Base-by-base conservation (phyloP, 805 yeast species). In the Ogataea pignaliae region DNA sequence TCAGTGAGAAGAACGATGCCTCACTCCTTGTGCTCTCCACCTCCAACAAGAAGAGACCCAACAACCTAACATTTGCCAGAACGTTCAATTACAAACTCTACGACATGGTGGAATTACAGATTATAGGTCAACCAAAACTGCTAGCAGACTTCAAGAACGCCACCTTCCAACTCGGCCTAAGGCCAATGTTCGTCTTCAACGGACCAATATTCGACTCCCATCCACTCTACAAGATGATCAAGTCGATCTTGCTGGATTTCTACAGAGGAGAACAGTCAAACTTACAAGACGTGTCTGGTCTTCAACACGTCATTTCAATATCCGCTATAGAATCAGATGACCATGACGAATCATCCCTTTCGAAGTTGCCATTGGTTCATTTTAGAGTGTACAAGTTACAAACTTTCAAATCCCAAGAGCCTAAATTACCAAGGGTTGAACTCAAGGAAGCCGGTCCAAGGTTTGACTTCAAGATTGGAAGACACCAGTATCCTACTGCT, bases 381-480 rank as follows among this genome's bases (percentile, higher is more conserved):
- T 91, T 93, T 77, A 80, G 99, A 69, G 97, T 89, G 29, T 93
- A 91, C 65, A 80, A 84, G 57, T 69, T 93, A 57, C 87, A 84
- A 64, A 81, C 98, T 5, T 84, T 68, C 64, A 81, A 76, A 61
- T 81, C 91, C 49, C 60, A 71, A 13, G 90, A 85, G 40, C 96
- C 91, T 60, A 89, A 87, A 62, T 73, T 88, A 44, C 98, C 99
- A 44, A 78, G 99, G 63, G 90, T 93, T 18, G 98, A 93, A 69
- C 72, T 93, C 36, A 93, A 85, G 44, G 99, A 93, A 66, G 83
- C 88, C 50, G 99, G 99, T 0, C 99, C 99, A 48, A 78, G 99
- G 59, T 75, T 93, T 47, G 97, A 91, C 64, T 91, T 93, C 70
- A 81, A 83, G 55, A 75, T 93, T 45, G 99, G 99, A 39, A 80